A percentile compares a stretch with the other conserved stretches of the same genome.
These are phyloP conservation scores for Pseudotsuga menziesii DNA, from an alignment of 75 land plant genomes.

Conservation along the genomic window DNA sequence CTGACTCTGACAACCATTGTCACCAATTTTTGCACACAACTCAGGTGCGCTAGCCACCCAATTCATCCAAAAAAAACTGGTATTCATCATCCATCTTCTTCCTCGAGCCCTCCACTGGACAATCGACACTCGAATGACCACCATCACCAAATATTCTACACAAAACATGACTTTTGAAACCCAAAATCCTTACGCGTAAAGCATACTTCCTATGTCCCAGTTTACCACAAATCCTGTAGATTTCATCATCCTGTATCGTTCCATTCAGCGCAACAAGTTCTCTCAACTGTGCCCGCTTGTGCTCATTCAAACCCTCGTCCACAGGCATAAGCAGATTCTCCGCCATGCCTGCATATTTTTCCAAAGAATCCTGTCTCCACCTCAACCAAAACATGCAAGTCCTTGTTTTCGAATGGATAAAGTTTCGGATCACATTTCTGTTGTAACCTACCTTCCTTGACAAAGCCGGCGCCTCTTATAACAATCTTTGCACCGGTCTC, in stretches of 20 bases:
- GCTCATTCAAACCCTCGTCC: slow-evolving; percentile 24
- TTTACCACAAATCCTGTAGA: slow-evolving; percentile 20
- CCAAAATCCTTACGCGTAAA: slow-evolving; percentile 28
- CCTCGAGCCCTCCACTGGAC: too few relatives aligned
- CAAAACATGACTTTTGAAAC: slow-evolving; percentile 54
- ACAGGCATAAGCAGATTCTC: slow-evolving; percentile 42
- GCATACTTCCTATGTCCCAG: slow-evolving; percentile 28
- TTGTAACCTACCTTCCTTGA: slow-evolving; percentile 27
- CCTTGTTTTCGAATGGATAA: slow-evolving; percentile 29
- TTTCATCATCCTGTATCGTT: slow-evolving; percentile 15
- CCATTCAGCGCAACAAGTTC: too few relatives aligned
- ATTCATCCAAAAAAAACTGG: too few relatives aligned
- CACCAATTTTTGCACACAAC: too few relatives aligned
- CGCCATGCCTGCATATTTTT: slow-evolving; percentile 37
- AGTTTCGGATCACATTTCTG: slow-evolving; percentile 19
- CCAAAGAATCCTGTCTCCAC: slow-evolving; percentile 38
- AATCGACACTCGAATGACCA: too few relatives aligned
- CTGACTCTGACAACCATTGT: slow-evolving; percentile 30
- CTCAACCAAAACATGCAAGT: slow-evolving; percentile 46
- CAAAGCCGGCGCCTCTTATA: slow-evolving; percentile 38
- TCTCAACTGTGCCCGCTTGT: slow-evolving; percentile 24
- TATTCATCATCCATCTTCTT: too few relatives aligned
- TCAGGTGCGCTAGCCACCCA: too few relatives aligned
- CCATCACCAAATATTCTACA: too few relatives aligned
- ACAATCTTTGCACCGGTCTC: slow-evolving; percentile 50